These are phyloP conservation scores for Sequoia sempervirens DNA, from an alignment of 75 land plant species.

Conservation along the genomic window DNA sequence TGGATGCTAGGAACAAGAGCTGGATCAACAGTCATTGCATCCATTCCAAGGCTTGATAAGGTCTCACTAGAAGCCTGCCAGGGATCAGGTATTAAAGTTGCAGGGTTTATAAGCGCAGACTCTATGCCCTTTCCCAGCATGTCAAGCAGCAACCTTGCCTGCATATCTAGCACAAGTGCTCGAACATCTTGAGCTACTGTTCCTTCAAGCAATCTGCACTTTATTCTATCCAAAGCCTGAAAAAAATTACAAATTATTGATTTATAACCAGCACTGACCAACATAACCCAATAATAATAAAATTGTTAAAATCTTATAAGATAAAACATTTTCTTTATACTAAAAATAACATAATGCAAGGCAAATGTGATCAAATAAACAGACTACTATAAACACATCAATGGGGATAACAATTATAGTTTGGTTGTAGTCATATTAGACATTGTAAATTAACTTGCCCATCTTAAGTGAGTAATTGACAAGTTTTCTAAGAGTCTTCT, in stretches of 20 bases:
- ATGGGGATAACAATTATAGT: too few relatives aligned
- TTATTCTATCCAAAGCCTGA: slow-evolving; percentile 94
- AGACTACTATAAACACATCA: neutral
- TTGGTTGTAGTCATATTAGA: too few relatives aligned
- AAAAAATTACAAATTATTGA: neutral
- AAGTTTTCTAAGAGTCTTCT: too few relatives aligned
- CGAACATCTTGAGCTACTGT: slow-evolving; percentile 96
- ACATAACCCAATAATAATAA: neutral
- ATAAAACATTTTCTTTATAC: neutral
- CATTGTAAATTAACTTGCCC: neutral
- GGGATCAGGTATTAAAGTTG: slow-evolving; percentile 83
- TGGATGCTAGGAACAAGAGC: slow-evolving; percentile 73
- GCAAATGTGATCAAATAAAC: neutral
- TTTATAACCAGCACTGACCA: neutral
- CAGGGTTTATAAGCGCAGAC: slow-evolving; percentile 87
- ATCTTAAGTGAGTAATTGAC: too few relatives aligned
- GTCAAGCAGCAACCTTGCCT: slow-evolving; percentile 91
- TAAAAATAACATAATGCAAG: neutral
- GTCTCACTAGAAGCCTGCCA: slow-evolving; percentile 94
- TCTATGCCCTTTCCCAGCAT: slow-evolving; percentile 99
- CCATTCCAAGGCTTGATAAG: slow-evolving; percentile 67
- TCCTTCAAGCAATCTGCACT: slow-evolving; percentile 93
- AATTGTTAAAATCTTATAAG: neutral
- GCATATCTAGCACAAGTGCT: slow-evolving; percentile 97
- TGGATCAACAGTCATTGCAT: slow-evolving; percentile 93